Evolutionary conservation across 1,284 basidiomycete genomes (phyloP).

Genomic region (Puccinia polysora): DNA sequence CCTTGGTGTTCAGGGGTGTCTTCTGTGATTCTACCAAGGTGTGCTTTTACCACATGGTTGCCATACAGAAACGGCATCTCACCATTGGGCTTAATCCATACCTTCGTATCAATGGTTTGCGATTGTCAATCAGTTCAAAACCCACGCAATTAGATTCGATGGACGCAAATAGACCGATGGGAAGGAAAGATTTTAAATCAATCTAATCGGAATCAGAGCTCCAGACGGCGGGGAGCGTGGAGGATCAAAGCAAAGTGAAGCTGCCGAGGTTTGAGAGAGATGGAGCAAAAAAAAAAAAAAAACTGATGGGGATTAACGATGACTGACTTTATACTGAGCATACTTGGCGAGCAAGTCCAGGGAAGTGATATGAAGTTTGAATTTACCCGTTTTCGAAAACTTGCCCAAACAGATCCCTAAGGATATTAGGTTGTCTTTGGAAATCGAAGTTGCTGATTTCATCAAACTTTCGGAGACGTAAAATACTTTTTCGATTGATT

Average conservation of each 20-base stretch:
- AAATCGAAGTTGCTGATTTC: constrained; percentile 84
- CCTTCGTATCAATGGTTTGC: constrained; percentile 57
- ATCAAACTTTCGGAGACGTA: constrained; percentile 91
- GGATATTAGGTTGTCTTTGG: constrained; percentile 84
- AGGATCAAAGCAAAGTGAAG: not conserved
- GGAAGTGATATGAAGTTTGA: constrained; percentile 91
- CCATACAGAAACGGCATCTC: constrained; percentile 99
- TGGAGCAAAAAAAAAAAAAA: not conserved
- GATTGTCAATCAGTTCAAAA: not conserved
- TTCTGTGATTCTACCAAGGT: constrained; percentile 97
- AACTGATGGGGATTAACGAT: not conserved
- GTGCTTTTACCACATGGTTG: constrained; percentile 97
- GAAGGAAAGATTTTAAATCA: too few species aligned
- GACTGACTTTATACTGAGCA: constrained; percentile 87
- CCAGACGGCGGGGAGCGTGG: too few species aligned
- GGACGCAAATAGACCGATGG: not conserved
- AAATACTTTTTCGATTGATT: constrained; percentile 60
- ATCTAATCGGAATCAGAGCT: too few species aligned
- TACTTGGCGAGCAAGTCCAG: constrained; percentile 92
- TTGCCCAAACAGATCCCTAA: constrained; percentile 97
- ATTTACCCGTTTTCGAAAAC: constrained; percentile 95
- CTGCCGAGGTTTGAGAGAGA: not conserved
- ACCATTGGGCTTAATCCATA: constrained; percentile 99
- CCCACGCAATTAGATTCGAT: constrained; percentile 1
- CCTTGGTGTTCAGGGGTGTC: constrained; percentile 99